Evolutionary conservation across 23 red algal genomes (phyloP), one percentile per base, ranked within the genome.

Genomic region (Agarophyton chilense): DNA sequence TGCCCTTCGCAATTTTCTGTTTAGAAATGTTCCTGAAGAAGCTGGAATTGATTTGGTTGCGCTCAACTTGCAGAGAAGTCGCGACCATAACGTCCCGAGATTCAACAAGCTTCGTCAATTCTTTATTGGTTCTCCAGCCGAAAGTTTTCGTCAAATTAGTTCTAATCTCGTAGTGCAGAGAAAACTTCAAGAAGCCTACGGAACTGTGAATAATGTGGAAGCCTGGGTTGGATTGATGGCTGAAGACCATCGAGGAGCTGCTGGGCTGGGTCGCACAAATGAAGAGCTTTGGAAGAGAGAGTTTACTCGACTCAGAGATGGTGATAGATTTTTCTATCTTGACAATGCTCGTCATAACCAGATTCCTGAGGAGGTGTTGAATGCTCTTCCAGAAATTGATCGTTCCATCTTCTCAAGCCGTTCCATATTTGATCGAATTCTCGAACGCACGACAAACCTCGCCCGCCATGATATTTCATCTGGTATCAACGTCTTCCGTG

Each of bases 241-340:
- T 19, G 90, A 93, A 47, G 66, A 72, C 22, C 32, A 93, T 52
- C 29, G 32, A 28, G 39, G 62, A 2, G 88, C 51, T 28, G 70
- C 34, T 35, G 50, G 31, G 4, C 19, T 85, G 2, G 90, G 90
- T 10, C 64, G 26, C 34, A 81, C 81, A 42, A 66, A 83, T 25
- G 36, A 31, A 32, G 41, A 72, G 66, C 12, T 83, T 13, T 64
- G 78, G 67, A 52, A 35, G 9, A 47, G 11, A 55, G 78, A 93
- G 50, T 93, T 93, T 41, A 76, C 44, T 18, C 58, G 77, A 14
- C 45, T 93, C 12, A 58, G 77, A 17, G 79, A 93, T 35, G 90
- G 90, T 10, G 90, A 93, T 58, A 70, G 90, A 33, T 93, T 93
- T 66, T 93, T 92, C 32, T 92, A 84, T 84, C 54, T 80, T 24